Conservation (phyloP, 2,329 filamentous ascomycete genomes). For the Neofusicoccum kwambonambiense region DNA sequence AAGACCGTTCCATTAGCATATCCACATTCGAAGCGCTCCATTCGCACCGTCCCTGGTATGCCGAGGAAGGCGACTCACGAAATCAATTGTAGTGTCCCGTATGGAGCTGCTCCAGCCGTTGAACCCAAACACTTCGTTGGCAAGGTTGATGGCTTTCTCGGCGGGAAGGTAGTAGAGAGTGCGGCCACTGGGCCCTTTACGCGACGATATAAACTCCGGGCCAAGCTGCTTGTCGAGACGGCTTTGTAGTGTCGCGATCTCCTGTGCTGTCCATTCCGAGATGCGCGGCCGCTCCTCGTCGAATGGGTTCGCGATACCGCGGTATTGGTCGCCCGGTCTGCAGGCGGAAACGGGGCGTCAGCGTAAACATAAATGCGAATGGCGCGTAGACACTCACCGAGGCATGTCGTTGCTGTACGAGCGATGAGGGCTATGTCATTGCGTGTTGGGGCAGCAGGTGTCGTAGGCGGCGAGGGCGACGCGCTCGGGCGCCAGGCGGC, state of each 20-base stretch:
- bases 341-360: conserved; percentile 21
- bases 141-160: conserved; percentile 92
- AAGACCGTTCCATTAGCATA: conserved; percentile 21
- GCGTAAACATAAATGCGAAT: background rate
- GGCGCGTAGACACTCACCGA: background rate
- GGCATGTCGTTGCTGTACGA: conserved; percentile 5
- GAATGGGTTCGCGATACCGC: conserved; percentile 68
- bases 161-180: conserved; percentile 94
- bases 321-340: conserved; percentile 40
- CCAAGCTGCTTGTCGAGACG: conserved; percentile 90
- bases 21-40: background rate
- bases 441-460: conserved; percentile 3
- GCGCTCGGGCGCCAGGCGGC: background rate
- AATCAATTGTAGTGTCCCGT: conserved; percentile 91
- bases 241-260: conserved; percentile 84
- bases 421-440: background rate
- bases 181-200: conserved; percentile 76
- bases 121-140: conserved; percentile 94
- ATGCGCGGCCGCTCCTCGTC: conserved; percentile 70
- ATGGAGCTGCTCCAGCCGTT: conserved; percentile 98
- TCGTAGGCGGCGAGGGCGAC: background rate
- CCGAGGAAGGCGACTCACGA: conserved; percentile 50
- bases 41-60: no score
- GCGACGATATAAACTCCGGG: conserved; percentile 89
- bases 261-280: conserved; percentile 79